A percentile compares a stretch with the other conserved stretches of the same genome.
These are phyloP conservation scores for Mucor plumbeus DNA, from an alignment of 371 early-diverging fungal genomes.

Conservation along the genomic window DNA sequence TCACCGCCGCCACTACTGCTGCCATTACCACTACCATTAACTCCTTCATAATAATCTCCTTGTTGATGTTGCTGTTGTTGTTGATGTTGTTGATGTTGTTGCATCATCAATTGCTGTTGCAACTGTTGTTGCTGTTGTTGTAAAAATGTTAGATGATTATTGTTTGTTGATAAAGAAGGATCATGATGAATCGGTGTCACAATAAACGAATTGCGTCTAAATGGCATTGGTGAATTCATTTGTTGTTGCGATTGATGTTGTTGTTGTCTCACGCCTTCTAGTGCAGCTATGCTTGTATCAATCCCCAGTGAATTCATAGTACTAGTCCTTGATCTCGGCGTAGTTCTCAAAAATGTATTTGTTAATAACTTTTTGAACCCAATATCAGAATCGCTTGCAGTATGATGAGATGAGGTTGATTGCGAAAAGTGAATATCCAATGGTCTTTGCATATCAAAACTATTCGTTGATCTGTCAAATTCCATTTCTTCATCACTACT, in stretches of 20 bases:
- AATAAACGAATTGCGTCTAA: constrained; percentile 43
- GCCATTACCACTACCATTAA: not conserved
- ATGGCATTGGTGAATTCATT: constrained; percentile 45
- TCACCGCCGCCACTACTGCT: constrained; percentile 36
- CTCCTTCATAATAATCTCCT: not conserved
- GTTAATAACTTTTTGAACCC: constrained; percentile 42
- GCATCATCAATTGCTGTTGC: not conserved
- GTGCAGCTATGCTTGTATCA: constrained; percentile 32
- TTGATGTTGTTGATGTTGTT: not conserved
- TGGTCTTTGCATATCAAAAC: constrained; percentile 29
- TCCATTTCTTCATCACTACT: constrained; percentile 30
- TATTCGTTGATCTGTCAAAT: constrained; percentile 24
- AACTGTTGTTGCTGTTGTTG: constrained; percentile 2
- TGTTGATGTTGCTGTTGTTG: not conserved
- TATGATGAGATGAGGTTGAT: constrained; percentile 29
- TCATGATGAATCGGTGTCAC: not conserved
- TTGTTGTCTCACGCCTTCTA: constrained; percentile 26
- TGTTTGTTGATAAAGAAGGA: not conserved
- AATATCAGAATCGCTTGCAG: constrained; percentile 22
- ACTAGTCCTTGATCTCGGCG: constrained; percentile 63
- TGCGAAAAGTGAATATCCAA: constrained; percentile 29
- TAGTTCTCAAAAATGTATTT: constrained; percentile 37
- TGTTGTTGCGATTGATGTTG: constrained; percentile 14
- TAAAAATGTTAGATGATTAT: not conserved
- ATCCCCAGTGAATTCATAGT: constrained; percentile 47